phyloP scores from a whole-genome alignment of 164 flowering plant genomes.

The Magnolia sinica region DNA sequence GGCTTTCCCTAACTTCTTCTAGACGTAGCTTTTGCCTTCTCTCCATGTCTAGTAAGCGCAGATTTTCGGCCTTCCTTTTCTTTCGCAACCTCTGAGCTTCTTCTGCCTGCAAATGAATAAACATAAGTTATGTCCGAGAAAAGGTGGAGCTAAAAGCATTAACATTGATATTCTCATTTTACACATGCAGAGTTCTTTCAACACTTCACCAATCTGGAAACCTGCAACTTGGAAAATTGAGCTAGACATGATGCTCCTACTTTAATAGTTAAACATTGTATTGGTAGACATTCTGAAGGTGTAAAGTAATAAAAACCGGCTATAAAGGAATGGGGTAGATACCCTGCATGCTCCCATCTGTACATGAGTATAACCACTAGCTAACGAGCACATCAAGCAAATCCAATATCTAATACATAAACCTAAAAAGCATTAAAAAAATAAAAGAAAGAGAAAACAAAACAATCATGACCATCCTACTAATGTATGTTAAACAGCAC shows the following conservation, averaged over 20 bases:
- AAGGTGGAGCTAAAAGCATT: background rate
- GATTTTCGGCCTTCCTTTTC: constrained; percentile 59
- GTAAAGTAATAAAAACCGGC: no score
- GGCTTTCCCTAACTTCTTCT: constrained; percentile 73
- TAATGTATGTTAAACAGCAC: no score
- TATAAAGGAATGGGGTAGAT: no score
- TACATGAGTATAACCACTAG: no score
- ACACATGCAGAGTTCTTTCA: background rate
- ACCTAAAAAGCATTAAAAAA: no score
- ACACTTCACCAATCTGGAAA: background rate
- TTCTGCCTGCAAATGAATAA: constrained; percentile 55
- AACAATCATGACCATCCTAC: no score
- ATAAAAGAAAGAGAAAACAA: no score
- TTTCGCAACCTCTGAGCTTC: constrained; percentile 70
- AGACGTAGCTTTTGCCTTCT: constrained; percentile 81
- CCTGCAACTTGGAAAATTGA: background rate
- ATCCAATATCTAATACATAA: no score
- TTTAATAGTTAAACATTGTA: no score
- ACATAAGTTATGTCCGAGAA: constrained; percentile 1
- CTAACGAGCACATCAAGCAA: no score
- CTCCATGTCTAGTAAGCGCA: constrained; percentile 74
- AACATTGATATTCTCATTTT: background rate
- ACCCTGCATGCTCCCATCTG: no score
- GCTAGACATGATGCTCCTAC: background rate
- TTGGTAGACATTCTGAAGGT: no score